Conservation (phyloP, 129 eudicot genomes). For the Dittrichia graveolens region DNA sequence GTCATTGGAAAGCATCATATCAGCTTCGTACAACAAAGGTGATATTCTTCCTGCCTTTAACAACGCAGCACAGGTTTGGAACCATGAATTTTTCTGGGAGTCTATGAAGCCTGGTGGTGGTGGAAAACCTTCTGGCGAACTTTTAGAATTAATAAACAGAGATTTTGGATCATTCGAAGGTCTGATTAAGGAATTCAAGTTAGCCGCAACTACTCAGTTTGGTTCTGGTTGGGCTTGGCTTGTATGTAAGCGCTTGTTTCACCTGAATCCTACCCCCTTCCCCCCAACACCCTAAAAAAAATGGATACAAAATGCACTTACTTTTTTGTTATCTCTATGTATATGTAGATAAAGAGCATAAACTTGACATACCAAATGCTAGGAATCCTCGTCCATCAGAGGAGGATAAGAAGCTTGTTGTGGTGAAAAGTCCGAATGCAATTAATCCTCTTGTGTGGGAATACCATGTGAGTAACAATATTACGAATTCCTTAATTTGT, state of each 20-base stretch:
- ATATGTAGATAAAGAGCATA: constrained; percentile 77
- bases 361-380: constrained; percentile 82
- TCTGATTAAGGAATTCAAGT: constrained; percentile 64
- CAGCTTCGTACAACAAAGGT: constrained; percentile 78
- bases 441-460: constrained; percentile 96
- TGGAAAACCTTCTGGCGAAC: constrained; percentile 89
- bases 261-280: background rate
- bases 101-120: constrained; percentile 98
- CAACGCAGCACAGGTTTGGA: constrained; percentile 98
- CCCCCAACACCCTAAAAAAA: background rate
- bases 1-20: constrained; percentile 71
- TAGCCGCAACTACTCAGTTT: constrained; percentile 87
- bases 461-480: constrained; percentile 64
- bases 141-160: constrained; percentile 67
- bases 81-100: constrained; percentile 97
- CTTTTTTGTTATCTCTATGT: constrained; percentile 3
- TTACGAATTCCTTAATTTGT: background rate
- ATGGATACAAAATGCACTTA: background rate
- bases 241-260: constrained; percentile 57
- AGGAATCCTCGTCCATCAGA: constrained; percentile 82
- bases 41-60: constrained; percentile 75
- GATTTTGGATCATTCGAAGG: constrained; percentile 94
- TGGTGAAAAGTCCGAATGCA: constrained; percentile 96
- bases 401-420: constrained; percentile 88
- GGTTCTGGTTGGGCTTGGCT: constrained; percentile 99